These are phyloP conservation scores for Boletus rubescentipes DNA, from an alignment of 768 basidiomycete species.

Conservation along the genomic window DNA sequence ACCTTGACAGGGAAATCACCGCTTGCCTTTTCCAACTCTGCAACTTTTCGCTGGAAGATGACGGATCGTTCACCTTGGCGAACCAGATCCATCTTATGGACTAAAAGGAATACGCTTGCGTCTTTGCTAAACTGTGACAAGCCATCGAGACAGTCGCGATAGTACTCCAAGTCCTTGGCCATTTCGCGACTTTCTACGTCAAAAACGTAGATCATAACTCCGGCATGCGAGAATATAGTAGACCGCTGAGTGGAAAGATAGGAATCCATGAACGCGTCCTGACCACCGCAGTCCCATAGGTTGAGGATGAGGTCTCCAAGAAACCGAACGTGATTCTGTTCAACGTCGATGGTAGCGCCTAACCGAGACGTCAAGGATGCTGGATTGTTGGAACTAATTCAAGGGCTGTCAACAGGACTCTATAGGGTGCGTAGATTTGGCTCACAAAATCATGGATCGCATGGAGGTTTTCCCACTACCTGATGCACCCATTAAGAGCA, in stretches of 20 bases:
- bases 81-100: slow-evolving; percentile 98
- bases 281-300: slow-evolving; percentile 98
- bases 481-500: slow-evolving; percentile 96
- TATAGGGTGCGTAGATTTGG: slow-evolving; percentile 7
- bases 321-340: slow-evolving; percentile 96
- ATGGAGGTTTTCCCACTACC: slow-evolving; percentile 96
- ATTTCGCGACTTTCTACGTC: slow-evolving; percentile 88
- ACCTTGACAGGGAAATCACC: slow-evolving; percentile 62
- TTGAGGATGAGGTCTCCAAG: slow-evolving; percentile 95
- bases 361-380: slow-evolving; percentile 88
- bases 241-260: slow-evolving; percentile 89
- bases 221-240: slow-evolving; percentile 96
- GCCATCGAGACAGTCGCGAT: slow-evolving; percentile 85
- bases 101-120: slow-evolving; percentile 82
- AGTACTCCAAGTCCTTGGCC: slow-evolving; percentile 86
- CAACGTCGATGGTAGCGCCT: slow-evolving; percentile 97
- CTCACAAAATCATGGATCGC: slow-evolving; percentile 98
- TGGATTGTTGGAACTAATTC: slow-evolving; percentile 82
- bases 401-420: slow-evolving; percentile 8
- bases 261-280: slow-evolving; percentile 97
- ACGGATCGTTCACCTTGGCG: slow-evolving; percentile 51
- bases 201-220: slow-evolving; percentile 98
- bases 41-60: slow-evolving; percentile 68
- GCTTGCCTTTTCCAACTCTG: slow-evolving; percentile 70
- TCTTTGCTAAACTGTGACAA: slow-evolving; percentile 76